These are phyloP conservation scores for Periglandula ipomoeae DNA, from an alignment of 2,329 filamentous ascomycete species.

Conservation along the genomic window DNA sequence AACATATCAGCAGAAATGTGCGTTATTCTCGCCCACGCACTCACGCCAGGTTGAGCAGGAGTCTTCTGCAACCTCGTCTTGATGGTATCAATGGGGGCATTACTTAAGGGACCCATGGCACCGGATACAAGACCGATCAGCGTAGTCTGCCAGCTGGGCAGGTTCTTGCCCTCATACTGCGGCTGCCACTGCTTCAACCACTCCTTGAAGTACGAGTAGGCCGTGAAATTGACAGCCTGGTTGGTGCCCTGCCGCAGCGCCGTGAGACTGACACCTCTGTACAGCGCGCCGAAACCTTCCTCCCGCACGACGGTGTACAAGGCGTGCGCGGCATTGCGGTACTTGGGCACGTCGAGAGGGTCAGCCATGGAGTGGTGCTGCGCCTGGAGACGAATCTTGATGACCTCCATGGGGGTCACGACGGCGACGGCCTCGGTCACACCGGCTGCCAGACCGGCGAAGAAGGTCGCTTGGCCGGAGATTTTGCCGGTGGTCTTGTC, in stretches of 20 bases:
- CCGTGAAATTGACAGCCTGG: slow-evolving; percentile 98
- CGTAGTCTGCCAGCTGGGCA: slow-evolving; percentile 86
- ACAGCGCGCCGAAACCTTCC: slow-evolving; percentile 80
- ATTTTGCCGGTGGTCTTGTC: slow-evolving; percentile 58
- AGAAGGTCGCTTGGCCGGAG: slow-evolving; percentile 58
- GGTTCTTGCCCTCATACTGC: slow-evolving; percentile 50
- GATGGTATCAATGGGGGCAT: slow-evolving; percentile 97
- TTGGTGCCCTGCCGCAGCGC: slow-evolving; percentile 92
- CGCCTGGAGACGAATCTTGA: slow-evolving; percentile 97
- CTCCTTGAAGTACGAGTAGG: slow-evolving; percentile 89
- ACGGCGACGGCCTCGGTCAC: slow-evolving; percentile 94
- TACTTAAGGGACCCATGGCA: slow-evolving; percentile 91
- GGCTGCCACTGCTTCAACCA: slow-evolving; percentile 65
- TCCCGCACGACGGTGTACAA: slow-evolving; percentile 85
- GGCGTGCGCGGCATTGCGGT: slow-evolving; percentile 81
- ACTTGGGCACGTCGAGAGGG: slow-evolving; percentile 91
- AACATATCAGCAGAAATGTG: slow-evolving; percentile 78
- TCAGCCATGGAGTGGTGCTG: slow-evolving; percentile 98
- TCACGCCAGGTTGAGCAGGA: slow-evolving; percentile 71
- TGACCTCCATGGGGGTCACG: slow-evolving; percentile 97
- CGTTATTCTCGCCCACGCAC: slow-evolving; percentile 69
- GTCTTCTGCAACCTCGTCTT: slow-evolving; percentile 94
- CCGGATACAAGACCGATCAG: slow-evolving; percentile 84
- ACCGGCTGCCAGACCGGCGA: slow-evolving; percentile 80
- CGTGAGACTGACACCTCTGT: slow-evolving; percentile 88